These are phyloP conservation scores for Stachybotrys echinatus DNA, from an alignment of 2,329 filamentous ascomycete species.

Conservation along the genomic window DNA sequence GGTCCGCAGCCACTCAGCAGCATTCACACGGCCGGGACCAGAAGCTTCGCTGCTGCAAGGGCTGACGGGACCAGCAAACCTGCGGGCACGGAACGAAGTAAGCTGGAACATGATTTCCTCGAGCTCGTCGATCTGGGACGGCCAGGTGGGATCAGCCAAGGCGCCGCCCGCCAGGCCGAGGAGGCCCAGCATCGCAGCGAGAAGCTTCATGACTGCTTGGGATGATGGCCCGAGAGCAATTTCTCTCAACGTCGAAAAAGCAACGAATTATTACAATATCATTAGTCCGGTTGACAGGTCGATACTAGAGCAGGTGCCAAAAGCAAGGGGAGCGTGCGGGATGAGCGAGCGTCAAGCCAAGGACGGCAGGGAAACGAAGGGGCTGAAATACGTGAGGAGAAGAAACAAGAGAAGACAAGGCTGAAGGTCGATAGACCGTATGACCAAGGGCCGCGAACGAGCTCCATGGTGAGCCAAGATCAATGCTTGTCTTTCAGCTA, in stretches of 20 bases:
- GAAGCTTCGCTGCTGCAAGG: constrained; percentile 50
- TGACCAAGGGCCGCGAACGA: neutral
- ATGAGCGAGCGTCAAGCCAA: neutral
- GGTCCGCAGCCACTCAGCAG: constrained; percentile 56
- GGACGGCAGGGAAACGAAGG: neutral
- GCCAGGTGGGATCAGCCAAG: constrained; percentile 53
- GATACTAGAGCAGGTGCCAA: neutral
- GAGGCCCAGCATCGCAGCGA: constrained; percentile 21
- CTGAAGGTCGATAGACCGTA: neutral
- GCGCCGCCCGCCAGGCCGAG: constrained; percentile 27
- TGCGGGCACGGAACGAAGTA: constrained; percentile 45
- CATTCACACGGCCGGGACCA: constrained; percentile 49
- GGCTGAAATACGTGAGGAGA: neutral
- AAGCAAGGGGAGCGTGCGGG: neutral
- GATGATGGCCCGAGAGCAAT: neutral
- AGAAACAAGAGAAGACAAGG: neutral
- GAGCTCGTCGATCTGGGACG: constrained; percentile 52
- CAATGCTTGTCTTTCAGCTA: neutral
- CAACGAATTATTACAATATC: neutral
- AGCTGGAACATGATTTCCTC: constrained; percentile 61
- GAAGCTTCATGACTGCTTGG: neutral
- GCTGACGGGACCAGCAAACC: constrained; percentile 51
- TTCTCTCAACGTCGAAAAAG: neutral
- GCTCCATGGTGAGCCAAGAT: neutral
- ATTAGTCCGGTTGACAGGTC: neutral